These are phyloP conservation scores for Pelargonium myrrhifolium DNA, from an alignment of 441 rosid species.

Conservation along the genomic window DNA sequence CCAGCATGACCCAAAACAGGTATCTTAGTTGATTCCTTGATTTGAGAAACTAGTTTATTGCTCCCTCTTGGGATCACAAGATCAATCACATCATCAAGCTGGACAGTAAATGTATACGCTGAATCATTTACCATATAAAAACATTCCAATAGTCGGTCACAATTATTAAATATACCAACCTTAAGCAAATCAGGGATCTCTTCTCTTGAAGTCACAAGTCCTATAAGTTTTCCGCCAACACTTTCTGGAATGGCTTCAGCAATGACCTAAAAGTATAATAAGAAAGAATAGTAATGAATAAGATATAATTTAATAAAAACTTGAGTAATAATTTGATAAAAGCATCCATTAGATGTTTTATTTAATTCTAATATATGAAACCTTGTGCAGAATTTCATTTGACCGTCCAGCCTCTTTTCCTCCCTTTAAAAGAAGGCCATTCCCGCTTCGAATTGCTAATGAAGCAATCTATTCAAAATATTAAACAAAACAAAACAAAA, in stretches of 20 bases:
- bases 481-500: constrained; percentile 18
- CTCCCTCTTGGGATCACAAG: constrained; percentile 99
- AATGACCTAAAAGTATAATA: constrained; percentile 48
- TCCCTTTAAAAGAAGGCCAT: constrained; percentile 87
- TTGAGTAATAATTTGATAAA: constrained; percentile 4
- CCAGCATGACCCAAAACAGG: constrained; percentile 99
- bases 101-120: constrained; percentile 24
- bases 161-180: constrained; percentile 37
- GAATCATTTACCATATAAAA: not conserved
- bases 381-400: constrained; percentile 93
- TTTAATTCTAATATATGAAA: constrained; percentile 17
- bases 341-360: not conserved
- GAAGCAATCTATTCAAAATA: constrained; percentile 71
- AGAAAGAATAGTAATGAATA: not conserved
- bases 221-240: constrained; percentile 75
- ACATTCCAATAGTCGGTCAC: no score
- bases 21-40: constrained; percentile 84
- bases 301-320: constrained; percentile 1
- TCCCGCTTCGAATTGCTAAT: constrained; percentile 89
- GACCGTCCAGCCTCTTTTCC: constrained; percentile 93
- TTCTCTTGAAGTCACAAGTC: constrained; percentile 88
- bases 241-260: constrained; percentile 72
- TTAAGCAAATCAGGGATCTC: constrained; percentile 95
- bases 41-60: constrained; percentile 87
- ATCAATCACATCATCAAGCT: constrained; percentile 98